Base-by-base conservation (phyloP, 108 stramenopile genomes). In the Tribonema minus region DNA sequence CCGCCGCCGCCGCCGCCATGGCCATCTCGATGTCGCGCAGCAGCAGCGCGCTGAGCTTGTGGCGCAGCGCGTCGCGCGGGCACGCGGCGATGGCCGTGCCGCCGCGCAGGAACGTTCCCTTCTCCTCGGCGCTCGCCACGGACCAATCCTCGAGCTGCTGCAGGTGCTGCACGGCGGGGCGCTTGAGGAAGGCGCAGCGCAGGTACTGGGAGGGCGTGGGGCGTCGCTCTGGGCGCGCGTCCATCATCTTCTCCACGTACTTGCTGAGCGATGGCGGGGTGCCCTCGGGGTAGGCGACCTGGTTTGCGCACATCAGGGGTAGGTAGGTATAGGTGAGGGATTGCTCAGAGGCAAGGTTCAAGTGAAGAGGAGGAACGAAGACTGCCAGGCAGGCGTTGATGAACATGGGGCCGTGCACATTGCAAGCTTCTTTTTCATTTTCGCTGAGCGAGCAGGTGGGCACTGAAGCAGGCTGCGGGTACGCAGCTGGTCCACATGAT, bases 241-340 rank as follows among this genome's bases (percentile, higher is more conserved):
- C 35, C 3, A 75, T 28, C 74, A 75, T 75, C 65, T 75, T 75
- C 6, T 12, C 59, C 23, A 66, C 74, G 36, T 75, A 75, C 61
- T 63, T 72, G 32, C 40, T 61, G 0, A 72, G 28, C 3, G 61
- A 34, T 4, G 61, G 0, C 0, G 71, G 71, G 5, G 39, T 40
- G 9, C 71, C 74, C 58, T 64, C 64, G 2, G 63, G 64, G 27
- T 75, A 75, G 5, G 64, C 74, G 9, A 54, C 9, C n/a, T n/a
- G n/a, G n/a, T n/a, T n/a, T n/a, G n/a, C n/a, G n/a, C n/a, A n/a
- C n/a, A n/a, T n/a, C n/a, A n/a, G n/a, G n/a, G n/a, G n/a, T n/a
- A n/a, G n/a, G n/a, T n/a, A n/a, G n/a, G n/a, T n/a, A n/a, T n/a
- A n/a, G n/a, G n/a, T n/a, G n/a, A n/a, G n/a, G n/a, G n/a, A n/a